Evolutionary conservation across 345 rosid species (phyloP).

Genomic region (Sisymbrium irio): DNA sequence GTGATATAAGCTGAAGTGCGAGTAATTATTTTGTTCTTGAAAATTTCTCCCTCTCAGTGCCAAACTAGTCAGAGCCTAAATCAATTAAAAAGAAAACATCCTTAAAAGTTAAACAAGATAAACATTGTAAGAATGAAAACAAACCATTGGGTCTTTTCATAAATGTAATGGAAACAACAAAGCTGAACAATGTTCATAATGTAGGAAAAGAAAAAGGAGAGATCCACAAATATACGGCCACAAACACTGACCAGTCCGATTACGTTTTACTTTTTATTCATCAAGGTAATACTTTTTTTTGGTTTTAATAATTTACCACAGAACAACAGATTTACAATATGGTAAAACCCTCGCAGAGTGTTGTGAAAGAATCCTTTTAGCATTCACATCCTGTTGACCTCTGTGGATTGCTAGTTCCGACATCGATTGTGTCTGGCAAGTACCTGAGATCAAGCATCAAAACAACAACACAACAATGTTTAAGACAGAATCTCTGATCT

Average conservation of each 20-base stretch:
- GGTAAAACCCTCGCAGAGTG: neutral
- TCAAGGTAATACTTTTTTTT: neutral
- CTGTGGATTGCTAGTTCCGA: constrained; percentile 52
- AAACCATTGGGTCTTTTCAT: neutral
- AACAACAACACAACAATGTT: constrained; percentile 7
- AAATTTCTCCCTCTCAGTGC: too few relatives aligned
- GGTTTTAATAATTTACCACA: neutral
- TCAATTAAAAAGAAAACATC: too few relatives aligned
- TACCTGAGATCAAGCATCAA: constrained; percentile 41
- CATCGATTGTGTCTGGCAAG: constrained; percentile 75
- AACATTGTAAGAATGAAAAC: too few relatives aligned
- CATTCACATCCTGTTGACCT: constrained; percentile 66
- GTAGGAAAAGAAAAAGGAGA: neutral
- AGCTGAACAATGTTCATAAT: neutral
- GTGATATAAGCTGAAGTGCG: too few relatives aligned
- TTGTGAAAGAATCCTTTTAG: constrained; percentile 21
- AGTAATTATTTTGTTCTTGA: too few relatives aligned
- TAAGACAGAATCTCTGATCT: neutral
- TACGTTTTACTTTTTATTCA: neutral
- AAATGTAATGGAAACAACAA: neutral
- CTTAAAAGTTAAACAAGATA: too few relatives aligned
- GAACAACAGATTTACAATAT: constrained; percentile 22
- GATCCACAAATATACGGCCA: constrained; percentile 7
- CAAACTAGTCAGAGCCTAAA: too few relatives aligned
- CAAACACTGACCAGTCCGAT: constrained; percentile 27